Conservation (phyloP, 2,329 filamentous ascomycete genomes). For the Alternaria triticina region DNA sequence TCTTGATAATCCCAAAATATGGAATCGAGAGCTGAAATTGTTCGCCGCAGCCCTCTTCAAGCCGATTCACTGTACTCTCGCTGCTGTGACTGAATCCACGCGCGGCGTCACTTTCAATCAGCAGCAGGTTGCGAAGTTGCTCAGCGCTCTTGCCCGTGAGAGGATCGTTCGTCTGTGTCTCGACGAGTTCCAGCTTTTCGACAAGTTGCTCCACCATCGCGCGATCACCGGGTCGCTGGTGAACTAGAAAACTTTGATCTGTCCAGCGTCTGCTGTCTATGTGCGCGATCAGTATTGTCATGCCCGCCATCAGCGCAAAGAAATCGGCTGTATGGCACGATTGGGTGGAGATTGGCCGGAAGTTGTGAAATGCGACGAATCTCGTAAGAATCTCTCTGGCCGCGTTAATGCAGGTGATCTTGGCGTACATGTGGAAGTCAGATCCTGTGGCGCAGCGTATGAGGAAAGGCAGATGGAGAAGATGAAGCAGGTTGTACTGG, state of each 20-base stretch:
- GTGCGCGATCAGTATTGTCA: constrained; percentile 26
- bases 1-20: constrained; percentile 43
- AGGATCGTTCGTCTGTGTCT: constrained; percentile 10
- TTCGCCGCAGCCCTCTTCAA: constrained; percentile 4
- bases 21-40: constrained; percentile 23
- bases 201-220: constrained; percentile 22
- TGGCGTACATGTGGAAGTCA: constrained; percentile 6
- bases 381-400: constrained; percentile 19
- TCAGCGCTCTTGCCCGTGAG: constrained; percentile 16
- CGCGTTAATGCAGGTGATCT: constrained; percentile 20
- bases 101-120: constrained; percentile 20
- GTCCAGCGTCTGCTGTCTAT: constrained; percentile 14
- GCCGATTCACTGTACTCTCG: not conserved
- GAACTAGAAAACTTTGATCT: constrained; percentile 10
- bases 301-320: constrained; percentile 25
- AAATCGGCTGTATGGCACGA: constrained; percentile 26
- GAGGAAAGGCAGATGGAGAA: constrained; percentile 27
- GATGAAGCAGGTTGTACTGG: constrained; percentile 24
- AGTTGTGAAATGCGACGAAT: constrained; percentile 18
- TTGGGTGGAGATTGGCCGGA: constrained; percentile 1
- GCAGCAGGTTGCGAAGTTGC: constrained; percentile 19
- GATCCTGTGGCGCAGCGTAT: constrained; percentile 9
- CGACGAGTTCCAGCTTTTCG: constrained; percentile 12
- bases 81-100: not conserved
- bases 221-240: constrained; percentile 23